Base-by-base conservation (phyloP, 2,329 filamentous ascomycete genomes). In the Alternaria sp. region DNA sequence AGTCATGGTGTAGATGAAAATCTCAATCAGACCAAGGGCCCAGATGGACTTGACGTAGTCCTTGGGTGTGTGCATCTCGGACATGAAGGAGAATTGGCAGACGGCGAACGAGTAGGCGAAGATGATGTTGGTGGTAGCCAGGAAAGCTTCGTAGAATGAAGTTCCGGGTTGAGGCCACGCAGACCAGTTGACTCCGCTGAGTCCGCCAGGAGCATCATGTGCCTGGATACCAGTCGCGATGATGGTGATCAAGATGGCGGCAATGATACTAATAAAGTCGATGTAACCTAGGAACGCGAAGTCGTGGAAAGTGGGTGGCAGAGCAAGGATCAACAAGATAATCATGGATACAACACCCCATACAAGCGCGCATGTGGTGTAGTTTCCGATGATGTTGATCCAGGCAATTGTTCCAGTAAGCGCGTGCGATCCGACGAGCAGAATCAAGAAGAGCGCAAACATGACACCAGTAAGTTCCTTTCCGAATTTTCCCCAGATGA, bases 371-470 rank as follows among this genome's bases (percentile, higher is more conserved):
- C 89, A 92, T 1, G 84, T 85, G 0, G 83, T 52, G 58, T 70
- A 83, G 14, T 86, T 78, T 32, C 88, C 87, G 53, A 92, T 81
- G 55, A 85, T 87, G 72, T 88, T 88, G 78, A 92, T 87, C 54
- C 74, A 77, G 69, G 89, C 89, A 68, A 92, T 90, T 34, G 85
- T 87, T 66, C 91, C 91, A 0, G 90, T 91, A 65, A 92, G 81
- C 57, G 90, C 84, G 78, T 93, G 91, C 20, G 89, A 90, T 49
- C 87, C 89, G 74, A 91, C 89, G 64, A 91, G 85, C 77, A 93
- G 89, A 32, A 77, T 68, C 45, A 77, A 59, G 64, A 75, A 76
- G 25, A 78, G 67, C 43, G 70, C 72, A 60, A 76, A 76, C 56
- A 92, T 73, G 76, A 90, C 88, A 65, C 89, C 87, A 0, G 88